These are phyloP conservation scores for Magnolia officinalis DNA, from an alignment of 164 flowering plant species.

Conservation along the genomic window DNA sequence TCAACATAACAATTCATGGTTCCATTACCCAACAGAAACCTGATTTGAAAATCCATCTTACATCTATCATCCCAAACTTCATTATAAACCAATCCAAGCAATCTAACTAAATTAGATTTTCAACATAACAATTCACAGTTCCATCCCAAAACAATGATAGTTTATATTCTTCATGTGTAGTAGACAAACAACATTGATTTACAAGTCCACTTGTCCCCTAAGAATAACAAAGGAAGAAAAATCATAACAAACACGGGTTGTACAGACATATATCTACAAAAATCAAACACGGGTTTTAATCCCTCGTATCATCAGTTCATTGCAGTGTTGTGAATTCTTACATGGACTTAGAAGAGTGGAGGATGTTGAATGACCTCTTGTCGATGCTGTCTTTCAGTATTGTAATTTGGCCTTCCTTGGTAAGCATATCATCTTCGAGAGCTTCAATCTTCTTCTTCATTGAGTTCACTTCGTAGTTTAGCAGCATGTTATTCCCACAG, in stretches of 20 bases:
- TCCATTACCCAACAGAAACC: no score
- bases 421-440: conserved; percentile 79
- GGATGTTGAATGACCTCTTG: conserved; percentile 52
- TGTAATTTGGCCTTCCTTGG: conserved; percentile 90
- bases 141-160: no score
- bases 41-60: no score
- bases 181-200: not conserved
- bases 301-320: no score
- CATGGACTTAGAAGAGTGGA: conserved; percentile 44
- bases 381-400: conserved; percentile 63
- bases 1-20: no score
- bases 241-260: not conserved
- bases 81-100: no score
- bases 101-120: no score
- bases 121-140: no score
- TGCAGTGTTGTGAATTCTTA: not conserved
- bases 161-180: no score
- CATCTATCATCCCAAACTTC: no score
- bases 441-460: conserved; percentile 33
- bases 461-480: no score
- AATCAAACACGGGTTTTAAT: not conserved
- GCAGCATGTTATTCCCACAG: no score
- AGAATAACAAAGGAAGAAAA: not conserved
- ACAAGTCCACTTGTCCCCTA: not conserved
- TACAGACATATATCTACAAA: not conserved